Evolutionary conservation across 257 asterid species (phyloP).

Genomic region (Przewalskia tangutica): DNA sequence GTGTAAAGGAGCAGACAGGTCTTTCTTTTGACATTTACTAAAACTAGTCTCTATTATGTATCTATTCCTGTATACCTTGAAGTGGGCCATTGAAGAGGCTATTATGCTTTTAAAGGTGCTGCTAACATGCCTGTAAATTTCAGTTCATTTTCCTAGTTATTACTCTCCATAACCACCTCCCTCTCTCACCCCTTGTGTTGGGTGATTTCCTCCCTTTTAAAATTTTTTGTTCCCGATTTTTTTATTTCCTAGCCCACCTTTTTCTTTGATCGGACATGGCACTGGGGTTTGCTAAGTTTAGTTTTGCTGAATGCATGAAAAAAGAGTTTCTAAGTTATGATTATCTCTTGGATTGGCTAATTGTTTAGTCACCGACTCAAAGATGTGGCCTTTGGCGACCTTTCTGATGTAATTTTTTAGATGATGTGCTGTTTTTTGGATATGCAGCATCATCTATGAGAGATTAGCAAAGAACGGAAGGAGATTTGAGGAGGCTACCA

Average conservation of each 20-base stretch:
- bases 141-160: background rate
- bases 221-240: background rate
- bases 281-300: background rate
- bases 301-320: background rate
- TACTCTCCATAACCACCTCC: background rate
- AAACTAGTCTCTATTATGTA: background rate
- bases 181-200: background rate
- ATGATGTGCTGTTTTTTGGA: slow-evolving; percentile 15
- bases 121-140: background rate
- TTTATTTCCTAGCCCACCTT: background rate
- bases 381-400: background rate
- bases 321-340: background rate
- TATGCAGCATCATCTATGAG: slow-evolving; percentile 87
- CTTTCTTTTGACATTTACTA: slow-evolving; percentile 7
- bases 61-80: background rate
- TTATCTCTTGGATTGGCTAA: background rate
- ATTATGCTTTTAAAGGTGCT: background rate
- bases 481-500: slow-evolving; percentile 60
- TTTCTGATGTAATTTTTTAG: background rate
- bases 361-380: background rate
- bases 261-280: background rate
- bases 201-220: background rate
- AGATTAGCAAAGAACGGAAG: slow-evolving; percentile 69
- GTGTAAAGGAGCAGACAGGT: slow-evolving; percentile 99
- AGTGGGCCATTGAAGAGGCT: background rate